Evolutionary conservation across 2,329 filamentous ascomycete genomes (phyloP).

Genomic region (Aspergillus ustus): DNA sequence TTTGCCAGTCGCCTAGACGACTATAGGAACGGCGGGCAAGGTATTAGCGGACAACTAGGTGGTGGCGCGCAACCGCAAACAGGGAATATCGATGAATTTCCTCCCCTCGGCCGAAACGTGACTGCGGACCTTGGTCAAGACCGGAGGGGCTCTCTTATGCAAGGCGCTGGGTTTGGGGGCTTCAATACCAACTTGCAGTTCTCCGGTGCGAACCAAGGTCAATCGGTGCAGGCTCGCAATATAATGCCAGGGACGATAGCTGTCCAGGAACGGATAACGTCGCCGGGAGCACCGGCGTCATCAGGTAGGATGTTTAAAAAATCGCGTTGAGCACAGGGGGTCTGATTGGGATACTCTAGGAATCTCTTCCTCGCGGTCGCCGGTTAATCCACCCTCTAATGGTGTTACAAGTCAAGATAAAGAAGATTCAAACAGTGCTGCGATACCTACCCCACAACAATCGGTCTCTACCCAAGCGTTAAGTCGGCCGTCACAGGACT

Average conservation of each 20-base stretch:
- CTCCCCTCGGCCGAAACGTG: conserved; percentile 60
- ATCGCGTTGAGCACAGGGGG: conserved; percentile 3
- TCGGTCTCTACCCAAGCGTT: conserved; percentile 41
- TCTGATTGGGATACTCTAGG: conserved; percentile 32
- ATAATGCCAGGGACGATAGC: conserved; percentile 41
- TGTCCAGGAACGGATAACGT: conserved; percentile 46
- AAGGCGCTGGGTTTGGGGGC: conserved; percentile 51
- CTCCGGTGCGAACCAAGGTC: conserved; percentile 47
- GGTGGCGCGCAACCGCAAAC: conserved; percentile 57
- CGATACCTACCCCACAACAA: conserved; percentile 42
- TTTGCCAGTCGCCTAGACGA: conserved; percentile 59
- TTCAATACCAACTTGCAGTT: conserved; percentile 48
- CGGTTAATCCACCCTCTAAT: conserved; percentile 49
- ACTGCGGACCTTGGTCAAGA: conserved; percentile 57
- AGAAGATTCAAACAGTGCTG: conserved; percentile 45
- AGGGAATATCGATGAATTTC: conserved; percentile 64
- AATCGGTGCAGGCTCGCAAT: conserved; percentile 38
- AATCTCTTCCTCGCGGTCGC: conserved; percentile 46
- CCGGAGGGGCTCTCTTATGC: conserved; percentile 55
- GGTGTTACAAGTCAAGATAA: conserved; percentile 49
- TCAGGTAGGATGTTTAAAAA: conserved; percentile 30
- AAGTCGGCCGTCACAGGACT: conserved; percentile 40
- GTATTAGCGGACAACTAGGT: conserved; percentile 57
- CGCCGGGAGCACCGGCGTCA: conserved; percentile 35
- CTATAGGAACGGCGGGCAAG: conserved; percentile 61